Conservation (phyloP, 495 filamentous ascomycete genomes). For the Xylaria sp. region DNA sequence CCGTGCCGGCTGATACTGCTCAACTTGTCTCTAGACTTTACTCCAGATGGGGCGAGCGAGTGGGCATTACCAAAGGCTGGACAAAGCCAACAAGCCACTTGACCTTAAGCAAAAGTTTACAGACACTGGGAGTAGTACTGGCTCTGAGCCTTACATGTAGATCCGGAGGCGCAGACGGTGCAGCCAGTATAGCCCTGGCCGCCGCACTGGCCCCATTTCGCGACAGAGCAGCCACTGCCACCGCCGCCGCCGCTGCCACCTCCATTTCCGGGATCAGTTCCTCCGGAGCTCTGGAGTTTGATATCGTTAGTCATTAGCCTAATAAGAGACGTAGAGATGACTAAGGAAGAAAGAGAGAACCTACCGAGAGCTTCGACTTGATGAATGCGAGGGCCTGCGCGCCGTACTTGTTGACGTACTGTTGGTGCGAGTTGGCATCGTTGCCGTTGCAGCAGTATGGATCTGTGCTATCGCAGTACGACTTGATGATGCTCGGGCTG, state of each 20-base stretch:
- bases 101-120: constrained; percentile 38
- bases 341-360: background rate
- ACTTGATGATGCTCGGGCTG: constrained; percentile 58
- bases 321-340: background rate
- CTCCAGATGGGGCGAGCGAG: background rate
- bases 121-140: constrained; percentile 56
- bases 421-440: constrained; percentile 63
- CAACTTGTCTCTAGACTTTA: background rate
- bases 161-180: constrained; percentile 49
- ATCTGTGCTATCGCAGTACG: constrained; percentile 68
- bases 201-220: constrained; percentile 55
- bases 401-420: constrained; percentile 62
- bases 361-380: constrained; percentile 35
- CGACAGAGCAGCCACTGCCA: constrained; percentile 17
- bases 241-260: background rate
- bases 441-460: constrained; percentile 72
- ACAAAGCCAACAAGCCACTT: background rate
- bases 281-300: background rate
- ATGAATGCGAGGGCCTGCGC: constrained; percentile 46
- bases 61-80: background rate
- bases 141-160: constrained; percentile 51
- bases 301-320: background rate
- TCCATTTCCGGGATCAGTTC: background rate
- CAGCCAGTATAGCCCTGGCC: constrained; percentile 52
- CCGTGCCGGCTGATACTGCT: background rate